Evolutionary conservation across 2,329 filamentous ascomycete genomes (phyloP).

Genomic region (Albophoma yamanashiensis): DNA sequence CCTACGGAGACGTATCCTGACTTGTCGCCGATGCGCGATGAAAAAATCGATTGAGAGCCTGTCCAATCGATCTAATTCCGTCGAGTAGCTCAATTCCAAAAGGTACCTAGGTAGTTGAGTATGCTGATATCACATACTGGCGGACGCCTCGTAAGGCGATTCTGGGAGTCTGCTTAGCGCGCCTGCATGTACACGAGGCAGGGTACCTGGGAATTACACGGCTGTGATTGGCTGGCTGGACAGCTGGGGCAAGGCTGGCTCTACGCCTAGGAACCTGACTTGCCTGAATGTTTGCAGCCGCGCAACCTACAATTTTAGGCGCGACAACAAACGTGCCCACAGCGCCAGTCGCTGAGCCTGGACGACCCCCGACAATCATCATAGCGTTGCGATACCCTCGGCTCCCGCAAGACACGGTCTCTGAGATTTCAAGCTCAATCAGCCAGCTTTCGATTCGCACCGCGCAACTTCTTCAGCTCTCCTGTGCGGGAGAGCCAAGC

Average conservation of each 20-base stretch:
- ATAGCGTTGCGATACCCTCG: background rate
- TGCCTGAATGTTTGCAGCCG: background rate
- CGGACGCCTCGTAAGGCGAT: too few relatives aligned
- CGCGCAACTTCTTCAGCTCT: background rate
- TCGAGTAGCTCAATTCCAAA: too few relatives aligned
- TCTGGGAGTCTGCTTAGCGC: background rate
- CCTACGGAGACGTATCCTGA: background rate
- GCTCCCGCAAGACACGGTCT: too few relatives aligned
- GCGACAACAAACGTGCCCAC: constrained; percentile 2
- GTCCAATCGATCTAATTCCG: too few relatives aligned
- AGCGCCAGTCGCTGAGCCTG: background rate
- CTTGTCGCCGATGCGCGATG: too few relatives aligned
- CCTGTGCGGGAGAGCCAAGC: constrained; percentile 1
- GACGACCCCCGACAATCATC: background rate
- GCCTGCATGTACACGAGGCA: background rate
- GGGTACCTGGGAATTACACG: constrained; percentile 19
- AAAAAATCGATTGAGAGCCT: too few relatives aligned
- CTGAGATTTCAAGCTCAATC: background rate
- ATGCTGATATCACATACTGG: too few relatives aligned
- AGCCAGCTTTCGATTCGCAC: background rate
- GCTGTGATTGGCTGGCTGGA: constrained; percentile 22
- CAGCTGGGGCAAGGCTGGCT: constrained; percentile 18
- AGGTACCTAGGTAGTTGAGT: too few relatives aligned
- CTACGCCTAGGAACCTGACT: background rate
- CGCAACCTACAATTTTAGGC: constrained; percentile 2